Evolutionary conservation across 129 eudicot species (phyloP).

Genomic region (Flaveria sonorensis): DNA sequence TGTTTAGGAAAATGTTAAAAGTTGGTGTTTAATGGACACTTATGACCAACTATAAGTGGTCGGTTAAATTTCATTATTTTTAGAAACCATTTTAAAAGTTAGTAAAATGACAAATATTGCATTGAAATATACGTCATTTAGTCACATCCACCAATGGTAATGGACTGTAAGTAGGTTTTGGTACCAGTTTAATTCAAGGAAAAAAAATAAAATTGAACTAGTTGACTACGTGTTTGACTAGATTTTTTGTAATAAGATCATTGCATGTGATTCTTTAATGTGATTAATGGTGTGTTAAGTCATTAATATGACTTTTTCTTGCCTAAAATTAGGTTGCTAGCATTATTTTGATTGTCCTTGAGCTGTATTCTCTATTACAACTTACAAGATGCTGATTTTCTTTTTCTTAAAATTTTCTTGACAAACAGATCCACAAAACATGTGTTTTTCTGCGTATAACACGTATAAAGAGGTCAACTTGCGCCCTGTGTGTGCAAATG

Average conservation of each 20-base stretch:
- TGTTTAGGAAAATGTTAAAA: background rate
- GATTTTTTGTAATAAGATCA: background rate
- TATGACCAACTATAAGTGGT: too few species aligned
- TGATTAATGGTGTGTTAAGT: constrained; percentile 1
- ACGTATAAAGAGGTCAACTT: background rate
- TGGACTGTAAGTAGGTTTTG: background rate
- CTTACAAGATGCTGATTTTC: background rate
- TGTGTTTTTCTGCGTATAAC: background rate
- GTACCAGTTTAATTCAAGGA: background rate
- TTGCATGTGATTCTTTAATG: constrained; percentile 8
- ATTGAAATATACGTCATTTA: too few species aligned
- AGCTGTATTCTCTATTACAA: background rate
- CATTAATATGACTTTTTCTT: background rate
- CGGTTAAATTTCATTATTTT: too few species aligned
- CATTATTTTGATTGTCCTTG: background rate
- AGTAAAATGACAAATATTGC: too few species aligned
- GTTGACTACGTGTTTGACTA: background rate
- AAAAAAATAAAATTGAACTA: background rate
- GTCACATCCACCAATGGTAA: too few species aligned
- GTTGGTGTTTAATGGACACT: too few species aligned
- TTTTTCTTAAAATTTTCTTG: background rate
- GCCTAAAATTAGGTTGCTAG: background rate
- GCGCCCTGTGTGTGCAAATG: background rate
- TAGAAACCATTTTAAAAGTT: too few species aligned
- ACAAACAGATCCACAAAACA: background rate